Conservation (phyloP, 1,284 basidiomycete species). For the Cryptococcus depauperatus region DNA sequence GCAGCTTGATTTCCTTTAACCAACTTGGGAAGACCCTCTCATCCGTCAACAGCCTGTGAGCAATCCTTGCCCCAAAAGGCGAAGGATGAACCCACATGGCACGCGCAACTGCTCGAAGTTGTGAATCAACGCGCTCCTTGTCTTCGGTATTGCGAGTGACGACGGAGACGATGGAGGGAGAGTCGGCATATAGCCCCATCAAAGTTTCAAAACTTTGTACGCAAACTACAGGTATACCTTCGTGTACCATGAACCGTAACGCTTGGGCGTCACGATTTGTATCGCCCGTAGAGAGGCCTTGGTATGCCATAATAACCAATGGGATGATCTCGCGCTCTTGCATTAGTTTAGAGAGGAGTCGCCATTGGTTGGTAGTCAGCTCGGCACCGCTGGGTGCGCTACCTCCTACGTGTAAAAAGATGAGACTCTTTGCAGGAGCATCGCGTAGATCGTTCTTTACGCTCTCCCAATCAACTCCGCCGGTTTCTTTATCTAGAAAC, state of each 20-base stretch:
- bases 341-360: conserved; percentile 50
- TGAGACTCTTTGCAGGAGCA: conserved; percentile 61
- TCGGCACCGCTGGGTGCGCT: conserved; percentile 96
- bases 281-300: conserved; percentile 42
- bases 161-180: conserved; percentile 40
- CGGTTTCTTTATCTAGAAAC: conserved; percentile 85
- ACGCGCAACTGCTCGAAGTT: conserved; percentile 35
- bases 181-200: conserved; percentile 43
- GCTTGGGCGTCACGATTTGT: conserved; percentile 40
- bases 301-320: conserved; percentile 40
- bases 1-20: conserved; percentile 81
- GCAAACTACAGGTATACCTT: conserved; percentile 40
- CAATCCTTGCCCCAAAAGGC: conserved; percentile 41
- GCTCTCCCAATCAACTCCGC: conserved; percentile 74
- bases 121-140: conserved; percentile 35
- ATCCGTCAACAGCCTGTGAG: conserved; percentile 37
- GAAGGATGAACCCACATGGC: conserved; percentile 39
- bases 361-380: conserved; percentile 84
- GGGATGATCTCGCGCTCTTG: conserved; percentile 38
- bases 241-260: conserved; percentile 42
- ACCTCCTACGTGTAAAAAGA: conserved; percentile 87
- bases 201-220: conserved; percentile 43
- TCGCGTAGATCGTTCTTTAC: conserved; percentile 54
- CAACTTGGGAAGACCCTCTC: conserved; percentile 51
- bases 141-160: conserved; percentile 30